A percentile compares a stretch with the other conserved stretches of the same genome.
Conservation (phyloP, 345 rosid genomes). For the Dovyalis caffra region DNA sequence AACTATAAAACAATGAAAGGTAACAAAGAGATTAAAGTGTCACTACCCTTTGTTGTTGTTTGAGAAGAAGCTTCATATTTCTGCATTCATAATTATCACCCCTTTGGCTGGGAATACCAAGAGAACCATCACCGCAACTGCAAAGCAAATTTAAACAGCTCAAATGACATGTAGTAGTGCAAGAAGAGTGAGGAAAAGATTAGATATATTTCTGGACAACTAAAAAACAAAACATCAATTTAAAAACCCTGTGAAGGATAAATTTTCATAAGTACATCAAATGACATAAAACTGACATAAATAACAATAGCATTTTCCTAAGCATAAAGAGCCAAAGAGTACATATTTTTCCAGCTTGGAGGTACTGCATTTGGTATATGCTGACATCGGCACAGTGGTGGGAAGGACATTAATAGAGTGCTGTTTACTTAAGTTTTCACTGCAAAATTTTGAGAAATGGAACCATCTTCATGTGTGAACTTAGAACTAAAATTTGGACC, state of each 20-base stretch:
- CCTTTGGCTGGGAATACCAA: slow-evolving; percentile 88
- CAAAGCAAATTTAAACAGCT: slow-evolving; percentile 27
- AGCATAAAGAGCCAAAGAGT: neutral
- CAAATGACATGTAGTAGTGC: neutral
- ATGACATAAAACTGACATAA: neutral
- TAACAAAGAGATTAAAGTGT: neutral
- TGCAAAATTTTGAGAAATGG: neutral
- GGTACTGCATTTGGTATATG: neutral
- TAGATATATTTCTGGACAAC: neutral
- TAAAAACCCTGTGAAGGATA: neutral
- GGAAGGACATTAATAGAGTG: neutral
- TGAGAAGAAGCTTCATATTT: slow-evolving; percentile 97
- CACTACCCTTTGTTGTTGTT: slow-evolving; percentile 93
- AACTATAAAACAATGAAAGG: slow-evolving; percentile 2
- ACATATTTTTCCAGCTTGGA: neutral
- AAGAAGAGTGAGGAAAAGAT: neutral
- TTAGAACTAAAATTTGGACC: neutral
- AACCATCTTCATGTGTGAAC: neutral
- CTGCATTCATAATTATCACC: slow-evolving; percentile 99
- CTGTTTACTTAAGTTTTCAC: neutral
- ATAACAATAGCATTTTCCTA: neutral
- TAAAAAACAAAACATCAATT: neutral
- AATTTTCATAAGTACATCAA: neutral
- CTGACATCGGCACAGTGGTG: too few relatives aligned
- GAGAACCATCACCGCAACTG: slow-evolving; percentile 98